Percentiles rank a stretch among this genome's conserved stretches.
Evolutionary conservation across 108 stramenopile species (phyloP).

Genomic region (Aureococcus anophagefferens): DNA sequence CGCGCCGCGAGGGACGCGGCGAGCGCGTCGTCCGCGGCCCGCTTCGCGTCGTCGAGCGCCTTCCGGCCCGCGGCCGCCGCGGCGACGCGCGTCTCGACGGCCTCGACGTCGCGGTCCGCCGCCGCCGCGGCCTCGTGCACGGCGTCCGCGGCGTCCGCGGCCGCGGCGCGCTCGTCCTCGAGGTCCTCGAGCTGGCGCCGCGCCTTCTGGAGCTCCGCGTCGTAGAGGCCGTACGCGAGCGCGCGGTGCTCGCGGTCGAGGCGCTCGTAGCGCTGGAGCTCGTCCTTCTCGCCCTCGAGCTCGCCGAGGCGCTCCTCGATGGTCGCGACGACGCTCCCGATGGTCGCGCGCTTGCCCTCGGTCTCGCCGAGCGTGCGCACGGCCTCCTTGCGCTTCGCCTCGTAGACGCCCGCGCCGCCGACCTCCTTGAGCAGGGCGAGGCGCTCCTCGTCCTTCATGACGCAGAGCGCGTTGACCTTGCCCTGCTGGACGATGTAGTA

Average conservation of each 20-base stretch:
- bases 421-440: constrained; percentile 88
- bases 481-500: constrained; percentile 99
- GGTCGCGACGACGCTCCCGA: constrained; percentile 70
- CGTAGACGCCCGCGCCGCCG: constrained; percentile 91
- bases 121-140: constrained; percentile 15
- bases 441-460: constrained; percentile 86
- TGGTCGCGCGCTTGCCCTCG: constrained; percentile 65
- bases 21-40: constrained; percentile 58
- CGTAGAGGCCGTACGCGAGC: constrained; percentile 87
- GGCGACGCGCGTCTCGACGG: too few species aligned
- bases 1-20: constrained; percentile 34
- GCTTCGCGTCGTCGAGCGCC: constrained; percentile 41
- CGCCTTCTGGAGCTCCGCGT: constrained; percentile 72
- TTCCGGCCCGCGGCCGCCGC: too few species aligned
- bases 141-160: constrained; percentile 36
- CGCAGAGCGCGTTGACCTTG: constrained; percentile 86
- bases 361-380: constrained; percentile 87
- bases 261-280: constrained; percentile 76
- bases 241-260: constrained; percentile 83
- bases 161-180: constrained; percentile 59
- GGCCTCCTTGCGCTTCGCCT: constrained; percentile 87
- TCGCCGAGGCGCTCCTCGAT: constrained; percentile 80
- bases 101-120: constrained; percentile 12
- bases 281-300: constrained; percentile 90
- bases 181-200: constrained; percentile 54